phyloP scores from a whole-genome alignment of 2,329 filamentous ascomycete species.

The Phoma herbarum region DNA sequence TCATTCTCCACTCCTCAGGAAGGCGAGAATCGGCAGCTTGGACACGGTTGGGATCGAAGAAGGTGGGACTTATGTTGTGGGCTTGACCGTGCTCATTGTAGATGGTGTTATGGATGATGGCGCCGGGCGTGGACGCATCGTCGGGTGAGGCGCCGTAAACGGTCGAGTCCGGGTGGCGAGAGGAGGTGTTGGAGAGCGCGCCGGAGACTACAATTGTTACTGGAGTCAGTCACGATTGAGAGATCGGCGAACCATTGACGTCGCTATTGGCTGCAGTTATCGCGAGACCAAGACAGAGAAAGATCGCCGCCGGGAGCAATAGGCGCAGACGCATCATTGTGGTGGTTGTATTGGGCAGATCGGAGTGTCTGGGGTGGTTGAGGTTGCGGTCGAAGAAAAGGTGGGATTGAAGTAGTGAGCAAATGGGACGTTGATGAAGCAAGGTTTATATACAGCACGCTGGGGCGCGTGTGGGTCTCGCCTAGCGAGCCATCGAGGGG shows the following conservation, averaged over 20 bases:
- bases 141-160: no score
- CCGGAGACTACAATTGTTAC: not conserved
- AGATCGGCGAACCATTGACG: not conserved
- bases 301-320: not conserved
- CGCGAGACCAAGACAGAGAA: not conserved
- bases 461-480: not conserved
- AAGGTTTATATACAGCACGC: not conserved
- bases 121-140: not conserved
- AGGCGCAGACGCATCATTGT: not conserved
- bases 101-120: no score
- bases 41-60: not conserved
- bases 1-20: not conserved
- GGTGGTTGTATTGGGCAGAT: not conserved
- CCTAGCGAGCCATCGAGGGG: not conserved
- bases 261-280: not conserved
- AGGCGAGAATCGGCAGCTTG: not conserved
- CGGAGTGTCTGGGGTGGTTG: not conserved
- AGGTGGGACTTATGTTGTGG: not conserved
- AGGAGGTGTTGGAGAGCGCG: not conserved
- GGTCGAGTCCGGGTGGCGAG: not conserved
- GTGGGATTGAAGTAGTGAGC: not conserved
- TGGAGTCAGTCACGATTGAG: rapidly evolving
- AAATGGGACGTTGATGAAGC: slow-evolving; percentile 2
- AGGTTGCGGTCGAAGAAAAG: not conserved
- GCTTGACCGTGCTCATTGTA: not conserved